Evolutionary conservation across 2,329 filamentous ascomycete species (phyloP).

Genomic region (Microdochium trichocladiopsis): DNA sequence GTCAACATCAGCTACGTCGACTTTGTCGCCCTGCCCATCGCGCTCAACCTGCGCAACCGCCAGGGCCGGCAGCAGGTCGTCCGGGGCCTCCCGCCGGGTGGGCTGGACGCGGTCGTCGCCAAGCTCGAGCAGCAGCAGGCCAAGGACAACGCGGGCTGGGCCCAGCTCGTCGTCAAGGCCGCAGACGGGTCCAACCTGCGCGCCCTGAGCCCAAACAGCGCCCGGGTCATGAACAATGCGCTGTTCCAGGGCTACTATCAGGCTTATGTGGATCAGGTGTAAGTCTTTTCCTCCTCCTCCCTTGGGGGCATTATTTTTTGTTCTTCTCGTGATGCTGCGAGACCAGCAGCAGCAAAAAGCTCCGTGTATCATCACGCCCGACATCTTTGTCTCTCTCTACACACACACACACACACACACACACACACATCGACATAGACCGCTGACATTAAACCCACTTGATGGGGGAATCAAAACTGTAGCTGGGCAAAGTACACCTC

Average conservation of each 20-base stretch:
- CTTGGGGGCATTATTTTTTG: too few relatives aligned
- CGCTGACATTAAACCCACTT: too few relatives aligned
- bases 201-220: slow-evolving; percentile 46
- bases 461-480: too few relatives aligned
- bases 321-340: too few relatives aligned
- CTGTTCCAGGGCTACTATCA: slow-evolving; percentile 45
- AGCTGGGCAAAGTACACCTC: slow-evolving; percentile 39
- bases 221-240: slow-evolving; percentile 30
- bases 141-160: slow-evolving; percentile 43
- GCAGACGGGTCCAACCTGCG: slow-evolving; percentile 34
- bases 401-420: too few relatives aligned
- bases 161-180: slow-evolving; percentile 38
- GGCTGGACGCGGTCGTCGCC: slow-evolving; percentile 36
- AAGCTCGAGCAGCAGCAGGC: slow-evolving; percentile 36
- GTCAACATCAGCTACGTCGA: slow-evolving; percentile 71
- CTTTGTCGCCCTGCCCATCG: slow-evolving; percentile 62
- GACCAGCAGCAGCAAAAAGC: too few relatives aligned
- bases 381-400: too few relatives aligned
- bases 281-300: not conserved
- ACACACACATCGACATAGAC: too few relatives aligned
- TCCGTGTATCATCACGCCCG: too few relatives aligned
- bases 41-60: slow-evolving; percentile 42
- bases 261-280: slow-evolving; percentile 39
- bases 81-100: slow-evolving; percentile 38
- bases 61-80: slow-evolving; percentile 36